Base-by-base conservation (phyloP, 192 early-diverging fungal genomes). In the Backusella macrospora region DNA sequence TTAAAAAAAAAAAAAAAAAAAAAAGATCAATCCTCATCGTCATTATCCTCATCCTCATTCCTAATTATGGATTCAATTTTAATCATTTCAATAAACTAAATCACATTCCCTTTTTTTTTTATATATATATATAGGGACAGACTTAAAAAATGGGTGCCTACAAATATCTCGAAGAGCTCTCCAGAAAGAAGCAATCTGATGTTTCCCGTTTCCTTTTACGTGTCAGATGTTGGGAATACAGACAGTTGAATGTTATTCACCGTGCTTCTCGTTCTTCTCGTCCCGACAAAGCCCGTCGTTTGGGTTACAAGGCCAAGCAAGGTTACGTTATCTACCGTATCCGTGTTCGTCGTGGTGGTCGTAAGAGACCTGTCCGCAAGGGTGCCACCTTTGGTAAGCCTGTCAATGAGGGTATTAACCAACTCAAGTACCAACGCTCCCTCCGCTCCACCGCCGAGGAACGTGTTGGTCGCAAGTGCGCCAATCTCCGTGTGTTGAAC, bases 231-330 rank as follows among this genome's bases (percentile, higher is more conserved):
- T 98, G 96, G 97, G 96, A 97, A 88, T 96, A 91, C 94, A 90
- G 96, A 74, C 97, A 99, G 88, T 90, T 99, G 87, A 95, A 97
- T 85, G 92, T 94, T 71, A 94, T 99, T 85, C 96, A 98, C 90
- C 95, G 97, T 80, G 97, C 96, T 34, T 96, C 95, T 70, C 95
- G 96, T 82, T 96, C 97, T 67, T 95, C 96, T 76, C 95, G 96
- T 83, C 96, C 96, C 73, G 95, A 98, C 86, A 97, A 97, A 90
- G 97, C 97, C 44, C 94, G 97, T 86, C 95, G 97, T 84, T 89
- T 99, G 70, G 97, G 97, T 76, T 99, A 99, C 93, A 99, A 99
- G 89, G 97, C 97, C 88, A 99, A 99, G 90, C 97, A 98, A 89
- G 97, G 97, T 81, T 99, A 93, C 85, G 95, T 99, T 80, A 91